phyloP scores from a whole-genome alignment of 805 yeast species.

The Myxozyma vanderwaltii region DNA sequence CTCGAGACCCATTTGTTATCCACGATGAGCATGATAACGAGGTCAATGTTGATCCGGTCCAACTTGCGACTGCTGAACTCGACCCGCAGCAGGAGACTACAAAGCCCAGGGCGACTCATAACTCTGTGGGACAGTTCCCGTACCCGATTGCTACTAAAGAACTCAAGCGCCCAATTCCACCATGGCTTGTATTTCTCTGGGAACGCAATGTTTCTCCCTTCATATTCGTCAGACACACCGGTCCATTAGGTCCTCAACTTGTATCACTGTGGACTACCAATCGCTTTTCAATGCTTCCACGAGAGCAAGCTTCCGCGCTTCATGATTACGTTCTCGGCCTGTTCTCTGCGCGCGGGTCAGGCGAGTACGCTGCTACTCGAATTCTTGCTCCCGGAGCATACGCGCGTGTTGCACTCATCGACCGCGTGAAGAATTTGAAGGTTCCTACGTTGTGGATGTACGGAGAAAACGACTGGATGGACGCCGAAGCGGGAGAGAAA shows the following conservation, averaged over 20 bases:
- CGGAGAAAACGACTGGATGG: slow-evolving; percentile 79
- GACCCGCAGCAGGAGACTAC: slow-evolving; percentile 7
- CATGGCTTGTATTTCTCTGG: slow-evolving; percentile 83
- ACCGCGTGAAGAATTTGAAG: slow-evolving; percentile 53
- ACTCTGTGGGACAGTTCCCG: slow-evolving; percentile 25
- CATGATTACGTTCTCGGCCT: slow-evolving; percentile 83
- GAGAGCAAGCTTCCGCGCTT: slow-evolving; percentile 53
- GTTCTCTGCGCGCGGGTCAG: slow-evolving; percentile 85
- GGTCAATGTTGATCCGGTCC: not conserved
- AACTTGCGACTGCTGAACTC: slow-evolving; percentile 1
- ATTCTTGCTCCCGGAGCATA: slow-evolving; percentile 88
- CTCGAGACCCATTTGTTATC: slow-evolving; percentile 39
- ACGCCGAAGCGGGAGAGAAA: slow-evolving; percentile 45
- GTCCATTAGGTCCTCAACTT: slow-evolving; percentile 79
- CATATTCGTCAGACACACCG: slow-evolving; percentile 70
- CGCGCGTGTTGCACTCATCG: slow-evolving; percentile 71
- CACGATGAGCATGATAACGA: slow-evolving; percentile 13
- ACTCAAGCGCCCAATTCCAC: slow-evolving; percentile 56
- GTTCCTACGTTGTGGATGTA: slow-evolving; percentile 80
- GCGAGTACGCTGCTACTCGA: slow-evolving; percentile 87
- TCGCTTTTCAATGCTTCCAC: slow-evolving; percentile 63
- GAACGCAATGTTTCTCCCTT: slow-evolving; percentile 86
- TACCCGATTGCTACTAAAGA: slow-evolving; percentile 27
- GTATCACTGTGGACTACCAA: slow-evolving; percentile 89
- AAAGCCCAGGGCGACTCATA: slow-evolving; percentile 18